Conservation (phyloP, 805 yeast species). For the Priceomyces haplophilus region DNA sequence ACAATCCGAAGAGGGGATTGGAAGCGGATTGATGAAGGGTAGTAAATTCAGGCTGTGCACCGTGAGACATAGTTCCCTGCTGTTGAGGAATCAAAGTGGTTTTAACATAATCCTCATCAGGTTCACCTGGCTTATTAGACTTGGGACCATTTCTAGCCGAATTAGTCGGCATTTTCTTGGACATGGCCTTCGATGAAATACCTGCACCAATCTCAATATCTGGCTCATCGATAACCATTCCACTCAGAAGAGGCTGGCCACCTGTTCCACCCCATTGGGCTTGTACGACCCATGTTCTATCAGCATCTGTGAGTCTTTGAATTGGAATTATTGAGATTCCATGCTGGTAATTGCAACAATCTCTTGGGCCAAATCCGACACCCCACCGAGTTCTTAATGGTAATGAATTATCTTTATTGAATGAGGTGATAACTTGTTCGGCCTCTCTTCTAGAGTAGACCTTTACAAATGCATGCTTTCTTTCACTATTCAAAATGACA, state of each 20-base stretch:
- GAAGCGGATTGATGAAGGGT: constrained; percentile 30
- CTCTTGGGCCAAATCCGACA: constrained; percentile 98
- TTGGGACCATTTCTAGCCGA: constrained; percentile 82
- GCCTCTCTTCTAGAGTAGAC: constrained; percentile 92
- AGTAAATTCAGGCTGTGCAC: constrained; percentile 36
- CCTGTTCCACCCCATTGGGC: constrained; percentile 99
- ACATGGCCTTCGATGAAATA: constrained; percentile 85
- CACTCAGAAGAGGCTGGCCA: constrained; percentile 74
- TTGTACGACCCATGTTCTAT: constrained; percentile 77
- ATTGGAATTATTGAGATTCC: constrained; percentile 89
- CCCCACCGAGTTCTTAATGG: constrained; percentile 94
- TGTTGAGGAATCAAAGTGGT: constrained; percentile 27
- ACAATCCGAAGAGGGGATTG: constrained; percentile 51
- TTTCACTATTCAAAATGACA: constrained; percentile 78
- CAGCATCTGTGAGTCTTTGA: constrained; percentile 89
- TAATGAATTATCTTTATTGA: constrained; percentile 62
- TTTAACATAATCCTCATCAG: constrained; percentile 41
- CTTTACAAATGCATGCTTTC: constrained; percentile 95
- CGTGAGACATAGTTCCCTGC: constrained; percentile 26
- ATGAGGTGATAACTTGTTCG: constrained; percentile 69
- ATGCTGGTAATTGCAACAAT: constrained; percentile 91
- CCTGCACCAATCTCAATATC: constrained; percentile 97
- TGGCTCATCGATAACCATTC: constrained; percentile 90
- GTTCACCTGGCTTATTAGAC: constrained; percentile 64
- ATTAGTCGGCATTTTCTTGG: constrained; percentile 90